Percentiles rank a stretch among this genome's conserved stretches.
Conservation (phyloP, 1,284 basidiomycete species). For the Anthracocystis panici-leucophaei region DNA sequence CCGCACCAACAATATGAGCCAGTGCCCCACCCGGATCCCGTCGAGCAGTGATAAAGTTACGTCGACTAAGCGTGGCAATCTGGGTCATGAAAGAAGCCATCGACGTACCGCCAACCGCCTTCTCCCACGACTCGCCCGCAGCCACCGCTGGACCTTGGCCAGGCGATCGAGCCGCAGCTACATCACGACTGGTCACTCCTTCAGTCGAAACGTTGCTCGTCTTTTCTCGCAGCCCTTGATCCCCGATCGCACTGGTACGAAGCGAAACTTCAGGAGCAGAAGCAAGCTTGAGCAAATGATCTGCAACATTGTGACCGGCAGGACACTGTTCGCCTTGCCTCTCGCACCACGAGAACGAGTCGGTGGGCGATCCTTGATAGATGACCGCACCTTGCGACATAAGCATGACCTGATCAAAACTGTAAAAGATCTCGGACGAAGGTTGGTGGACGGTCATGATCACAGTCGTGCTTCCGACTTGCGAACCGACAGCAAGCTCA, state of each 20-base stretch:
- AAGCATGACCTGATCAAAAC: constrained; percentile 54
- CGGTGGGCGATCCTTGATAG: constrained; percentile 52
- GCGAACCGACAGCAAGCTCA: constrained; percentile 29
- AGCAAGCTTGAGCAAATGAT: constrained; percentile 53
- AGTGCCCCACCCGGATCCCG: constrained; percentile 52
- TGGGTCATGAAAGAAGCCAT: constrained; percentile 58
- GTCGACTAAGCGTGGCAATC: constrained; percentile 36
- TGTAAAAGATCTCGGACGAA: constrained; percentile 55
- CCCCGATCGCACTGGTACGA: constrained; percentile 9
- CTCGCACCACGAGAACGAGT: constrained; percentile 53
- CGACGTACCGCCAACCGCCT: constrained; percentile 15
- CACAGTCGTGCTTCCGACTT: constrained; percentile 49
- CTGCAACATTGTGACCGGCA: constrained; percentile 57
- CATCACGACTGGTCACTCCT: constrained; percentile 7
- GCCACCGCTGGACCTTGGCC: constrained; percentile 2
- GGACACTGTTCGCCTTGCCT: constrained; percentile 50
- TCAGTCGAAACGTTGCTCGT: constrained; percentile 21
- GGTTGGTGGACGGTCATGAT: constrained; percentile 62
- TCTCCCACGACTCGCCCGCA: constrained; percentile 36
- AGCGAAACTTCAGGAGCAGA: constrained; percentile 18
- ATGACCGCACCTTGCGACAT: constrained; percentile 49
- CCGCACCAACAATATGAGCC: constrained; percentile 51
- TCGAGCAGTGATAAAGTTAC: constrained; percentile 46
- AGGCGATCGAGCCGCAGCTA: neutral
- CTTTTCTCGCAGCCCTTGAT: constrained; percentile 19